Percentiles rank a stretch among this genome's conserved stretches.
Evolutionary conservation across 257 asterid genomes (phyloP).

Genomic region (Fraxinus excelsior): DNA sequence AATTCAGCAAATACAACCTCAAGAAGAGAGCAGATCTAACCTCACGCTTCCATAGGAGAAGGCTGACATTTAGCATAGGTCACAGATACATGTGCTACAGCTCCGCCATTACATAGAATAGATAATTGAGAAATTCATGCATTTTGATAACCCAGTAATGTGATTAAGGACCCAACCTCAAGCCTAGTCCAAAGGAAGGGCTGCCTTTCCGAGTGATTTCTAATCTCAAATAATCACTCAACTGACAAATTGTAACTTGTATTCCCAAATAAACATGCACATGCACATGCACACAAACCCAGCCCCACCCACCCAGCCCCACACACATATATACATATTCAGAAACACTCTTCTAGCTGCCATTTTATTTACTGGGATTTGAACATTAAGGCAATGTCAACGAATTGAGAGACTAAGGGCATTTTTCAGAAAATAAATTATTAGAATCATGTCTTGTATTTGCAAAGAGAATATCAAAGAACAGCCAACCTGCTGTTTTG

Average conservation of each 20-base stretch:
- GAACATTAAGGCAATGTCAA: background rate
- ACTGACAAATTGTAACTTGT: background rate
- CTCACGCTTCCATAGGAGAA: background rate
- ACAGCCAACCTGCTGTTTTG: slow-evolving; percentile 41
- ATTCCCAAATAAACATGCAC: background rate
- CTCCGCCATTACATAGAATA: background rate
- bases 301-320: too few species aligned
- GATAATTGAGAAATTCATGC: background rate
- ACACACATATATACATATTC: background rate
- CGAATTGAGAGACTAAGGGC: background rate
- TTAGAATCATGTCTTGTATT: background rate
- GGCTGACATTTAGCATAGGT: background rate
- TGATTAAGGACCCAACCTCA: background rate
- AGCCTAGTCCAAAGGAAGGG: background rate
- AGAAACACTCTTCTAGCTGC: background rate
- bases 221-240: background rate
- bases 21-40: background rate
- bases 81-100: background rate
- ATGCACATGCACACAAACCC: background rate
- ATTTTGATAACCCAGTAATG: background rate
- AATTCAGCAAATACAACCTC: background rate
- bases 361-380: background rate
- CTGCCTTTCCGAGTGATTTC: background rate
- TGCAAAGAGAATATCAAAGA: slow-evolving; percentile 1
- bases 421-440: background rate